These are phyloP conservation scores for Ormosia emarginata DNA, from an alignment of 306 rosid species.

Conservation along the genomic window DNA sequence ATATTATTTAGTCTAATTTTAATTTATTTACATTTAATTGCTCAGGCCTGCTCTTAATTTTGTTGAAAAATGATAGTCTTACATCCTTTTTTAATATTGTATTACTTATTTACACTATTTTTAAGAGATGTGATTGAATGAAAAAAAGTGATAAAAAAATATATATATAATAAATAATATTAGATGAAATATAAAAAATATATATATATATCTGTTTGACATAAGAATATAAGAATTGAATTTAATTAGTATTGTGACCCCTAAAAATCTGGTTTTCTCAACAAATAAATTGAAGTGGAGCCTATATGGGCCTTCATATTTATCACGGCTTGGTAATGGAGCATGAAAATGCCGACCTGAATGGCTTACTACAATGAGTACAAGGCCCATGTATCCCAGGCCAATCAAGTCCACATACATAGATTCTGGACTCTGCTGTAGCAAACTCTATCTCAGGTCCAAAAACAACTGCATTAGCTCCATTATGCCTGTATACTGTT, in stretches of 20 bases:
- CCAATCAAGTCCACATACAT: neutral
- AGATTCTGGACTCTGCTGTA: neutral
- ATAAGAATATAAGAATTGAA: too few relatives aligned
- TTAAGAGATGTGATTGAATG: too few relatives aligned
- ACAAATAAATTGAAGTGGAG: neutral
- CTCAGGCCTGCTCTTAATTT: too few relatives aligned
- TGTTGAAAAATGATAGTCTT: too few relatives aligned
- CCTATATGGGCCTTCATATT: neutral
- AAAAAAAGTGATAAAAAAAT: too few relatives aligned
- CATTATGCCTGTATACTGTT: neutral
- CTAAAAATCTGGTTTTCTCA: neutral
- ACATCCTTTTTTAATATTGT: too few relatives aligned
- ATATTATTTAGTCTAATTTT: neutral
- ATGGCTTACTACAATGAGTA: neutral
- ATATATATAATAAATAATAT: too few relatives aligned
- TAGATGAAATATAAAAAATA: too few relatives aligned
- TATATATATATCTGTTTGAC: too few relatives aligned
- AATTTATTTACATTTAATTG: too few relatives aligned
- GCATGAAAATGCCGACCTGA: neutral
- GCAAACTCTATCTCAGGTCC: neutral
- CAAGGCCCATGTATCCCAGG: neutral
- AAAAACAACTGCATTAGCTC: neutral
- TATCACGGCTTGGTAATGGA: neutral
- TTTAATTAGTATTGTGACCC: neutral
- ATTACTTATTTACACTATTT: too few relatives aligned